Conservation (phyloP, 1,284 basidiomycete species). For the Pascua guehoae region DNA sequence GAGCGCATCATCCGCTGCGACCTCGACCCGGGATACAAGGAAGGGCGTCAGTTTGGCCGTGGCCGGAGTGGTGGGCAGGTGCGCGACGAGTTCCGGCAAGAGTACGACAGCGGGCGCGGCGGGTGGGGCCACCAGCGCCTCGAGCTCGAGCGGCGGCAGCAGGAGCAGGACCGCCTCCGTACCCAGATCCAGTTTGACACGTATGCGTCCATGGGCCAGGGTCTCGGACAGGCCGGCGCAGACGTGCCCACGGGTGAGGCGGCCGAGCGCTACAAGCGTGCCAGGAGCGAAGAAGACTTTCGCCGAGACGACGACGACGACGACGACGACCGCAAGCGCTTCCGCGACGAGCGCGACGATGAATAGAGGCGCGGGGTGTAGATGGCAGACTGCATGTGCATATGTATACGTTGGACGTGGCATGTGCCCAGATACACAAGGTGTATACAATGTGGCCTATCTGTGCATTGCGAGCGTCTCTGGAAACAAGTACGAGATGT, state of each 20-base stretch:
- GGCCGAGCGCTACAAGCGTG: constrained; percentile 31
- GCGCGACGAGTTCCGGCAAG: constrained; percentile 92
- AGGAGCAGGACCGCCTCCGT: constrained; percentile 71
- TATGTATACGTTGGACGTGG: too few species aligned
- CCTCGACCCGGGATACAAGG: constrained; percentile 94
- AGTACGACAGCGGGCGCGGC: constrained; percentile 92
- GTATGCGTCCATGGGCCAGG: constrained; percentile 72
- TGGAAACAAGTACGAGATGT: too few species aligned
- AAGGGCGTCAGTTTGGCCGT: constrained; percentile 94
- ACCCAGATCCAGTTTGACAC: constrained; percentile 75
- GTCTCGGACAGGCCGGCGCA: constrained; percentile 72
- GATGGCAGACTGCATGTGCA: too few species aligned
- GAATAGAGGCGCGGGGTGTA: constrained; percentile 16
- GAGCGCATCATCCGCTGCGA: constrained; percentile 98
- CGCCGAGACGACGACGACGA: constrained; percentile 32
- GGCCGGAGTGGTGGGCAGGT: constrained; percentile 96
- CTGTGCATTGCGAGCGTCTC: too few species aligned
- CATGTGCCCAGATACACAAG: too few species aligned
- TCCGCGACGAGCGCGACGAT: constrained; percentile 38
- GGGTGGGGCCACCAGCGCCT: constrained; percentile 75
- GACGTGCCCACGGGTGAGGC: constrained; percentile 58
- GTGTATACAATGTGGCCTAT: too few species aligned
- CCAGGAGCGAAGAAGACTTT: constrained; percentile 31
- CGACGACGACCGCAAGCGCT: constrained; percentile 40
- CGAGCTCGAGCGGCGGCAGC: constrained; percentile 56